Evolutionary conservation across 2,329 filamentous ascomycete genomes (phyloP), one percentile per base, ranked within the genome.

Genomic region (Paracorniculantispora psalliotae): DNA sequence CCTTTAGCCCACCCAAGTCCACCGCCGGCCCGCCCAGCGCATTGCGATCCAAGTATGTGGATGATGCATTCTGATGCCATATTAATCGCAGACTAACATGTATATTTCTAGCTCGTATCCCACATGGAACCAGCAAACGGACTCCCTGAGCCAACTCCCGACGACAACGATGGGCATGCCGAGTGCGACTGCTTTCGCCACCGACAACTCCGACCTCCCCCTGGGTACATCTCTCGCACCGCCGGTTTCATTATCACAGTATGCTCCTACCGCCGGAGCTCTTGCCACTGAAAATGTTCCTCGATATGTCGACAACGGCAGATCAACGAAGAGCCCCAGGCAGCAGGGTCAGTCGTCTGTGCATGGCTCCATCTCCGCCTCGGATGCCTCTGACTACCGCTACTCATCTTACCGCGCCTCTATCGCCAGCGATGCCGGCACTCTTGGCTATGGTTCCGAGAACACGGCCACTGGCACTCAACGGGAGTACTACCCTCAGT

Each of bases 41-140:
- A 19, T 81, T 85, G 75, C 75, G 82, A 68, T 83, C 82, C 23
- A 84, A 82, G 82, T 85, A 76, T 74, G 81, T 79, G 60, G 2
- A 28, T n/a, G 47, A 12, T 17, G 19, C 9, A n/a, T 28, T 30
- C n/a, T 4, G 35, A 53, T 33, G 19, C 9, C 9, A 21, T 28
- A 12, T 19, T 37, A 12, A 19, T 28, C 12, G 47, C 30, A 50
- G 23, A 60, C 67, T 75, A 65, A 76, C 67, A 58, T 54, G 21
- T 43, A 26, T 35, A 61, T 28, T n/a, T 39, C 5, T 67, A 85
- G 82, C 70, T 83, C 81, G 8, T 85, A 84, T 63, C 78, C 82
- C 15, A 76, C 77, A n/a, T 85, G 82, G 82, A 80, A 74, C 61
- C 56, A 59, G 21, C 56, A 59, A 28, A 52, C 39, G 35, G 48